Percentiles rank a stretch among this genome's conserved stretches.
phyloP scores from a whole-genome alignment of 2,329 filamentous ascomycete species.

The Coniochaeta ligniaria region DNA sequence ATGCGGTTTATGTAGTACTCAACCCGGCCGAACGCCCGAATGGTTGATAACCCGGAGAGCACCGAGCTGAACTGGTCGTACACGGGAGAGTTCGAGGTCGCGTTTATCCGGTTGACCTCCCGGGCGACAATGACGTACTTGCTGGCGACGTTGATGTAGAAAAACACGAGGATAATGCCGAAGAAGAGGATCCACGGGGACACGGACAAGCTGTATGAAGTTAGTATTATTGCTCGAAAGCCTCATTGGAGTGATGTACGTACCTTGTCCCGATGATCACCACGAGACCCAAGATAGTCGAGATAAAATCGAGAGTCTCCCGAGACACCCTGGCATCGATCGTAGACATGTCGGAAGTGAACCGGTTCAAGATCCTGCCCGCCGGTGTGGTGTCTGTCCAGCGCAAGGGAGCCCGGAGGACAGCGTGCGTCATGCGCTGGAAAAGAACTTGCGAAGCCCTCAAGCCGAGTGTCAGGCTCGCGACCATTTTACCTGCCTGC shows the following conservation, averaged over 20 bases:
- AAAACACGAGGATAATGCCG: constrained; percentile 22
- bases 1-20: constrained; percentile 27
- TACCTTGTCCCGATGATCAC: constrained; percentile 28
- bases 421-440: constrained; percentile 23
- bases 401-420: constrained; percentile 30
- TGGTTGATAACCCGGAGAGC: constrained; percentile 30
- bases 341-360: constrained; percentile 29
- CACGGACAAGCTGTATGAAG: constrained; percentile 18
- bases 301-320: constrained; percentile 20
- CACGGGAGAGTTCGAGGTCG: constrained; percentile 31
- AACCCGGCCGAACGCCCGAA: constrained; percentile 30
- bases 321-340: constrained; percentile 26
- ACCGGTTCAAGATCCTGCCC: constrained; percentile 35
- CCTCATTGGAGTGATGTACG: constrained; percentile 24
- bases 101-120: constrained; percentile 32
- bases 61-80: constrained; percentile 33
- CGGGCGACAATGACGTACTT: constrained; percentile 29
- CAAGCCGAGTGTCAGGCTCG: constrained; percentile 21
- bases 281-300: constrained; percentile 19
- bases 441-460: constrained; percentile 22
- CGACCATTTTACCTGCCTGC: constrained; percentile 15
- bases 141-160: constrained; percentile 25
- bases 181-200: constrained; percentile 27
- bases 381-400: constrained; percentile 32
- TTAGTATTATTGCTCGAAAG: background rate